Evolutionary conservation across 176 grass and related monocot species (phyloP).

Genomic region (Echinochloa phyllopogon): DNA sequence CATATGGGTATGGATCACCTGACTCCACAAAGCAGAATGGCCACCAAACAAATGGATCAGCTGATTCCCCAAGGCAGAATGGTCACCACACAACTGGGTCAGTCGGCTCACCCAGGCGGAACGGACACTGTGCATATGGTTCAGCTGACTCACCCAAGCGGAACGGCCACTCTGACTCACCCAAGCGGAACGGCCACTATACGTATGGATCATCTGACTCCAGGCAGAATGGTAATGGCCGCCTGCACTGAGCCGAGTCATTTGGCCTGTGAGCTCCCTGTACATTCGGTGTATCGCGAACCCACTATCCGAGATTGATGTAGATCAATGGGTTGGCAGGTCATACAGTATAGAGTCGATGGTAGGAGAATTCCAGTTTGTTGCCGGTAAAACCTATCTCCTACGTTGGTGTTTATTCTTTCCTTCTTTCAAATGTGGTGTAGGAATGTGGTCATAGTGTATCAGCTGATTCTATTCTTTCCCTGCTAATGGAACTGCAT

Average conservation of each 20-base stretch:
- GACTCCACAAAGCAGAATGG: slow-evolving; percentile 57
- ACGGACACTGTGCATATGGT: slow-evolving; percentile 25
- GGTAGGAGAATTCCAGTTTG: slow-evolving; percentile 26
- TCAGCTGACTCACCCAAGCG: slow-evolving; percentile 31
- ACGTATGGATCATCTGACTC: slow-evolving; percentile 33
- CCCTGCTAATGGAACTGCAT: slow-evolving; percentile 43
- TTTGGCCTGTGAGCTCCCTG: slow-evolving; percentile 30
- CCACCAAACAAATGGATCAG: slow-evolving; percentile 39
- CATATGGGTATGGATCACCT: slow-evolving; percentile 57
- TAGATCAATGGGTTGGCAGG: slow-evolving; percentile 32
- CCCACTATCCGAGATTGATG: slow-evolving; percentile 3
- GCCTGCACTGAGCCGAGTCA: slow-evolving; percentile 28
- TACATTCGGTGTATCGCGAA: slow-evolving; percentile 45
- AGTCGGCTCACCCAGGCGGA: slow-evolving; percentile 31
- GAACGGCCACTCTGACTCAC: slow-evolving; percentile 35
- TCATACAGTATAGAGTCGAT: slow-evolving; percentile 29
- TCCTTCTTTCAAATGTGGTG: slow-evolving; percentile 35
- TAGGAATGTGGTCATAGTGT: slow-evolving; percentile 43
- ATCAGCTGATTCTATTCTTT: slow-evolving; percentile 52
- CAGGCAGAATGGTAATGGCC: slow-evolving; percentile 44
- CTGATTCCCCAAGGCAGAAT: slow-evolving; percentile 36
- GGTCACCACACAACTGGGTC: slow-evolving; percentile 32
- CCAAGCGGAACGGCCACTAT: slow-evolving; percentile 34
- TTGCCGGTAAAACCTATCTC: slow-evolving; percentile 30
- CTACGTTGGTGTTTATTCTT: slow-evolving; percentile 19